A percentile compares a stretch with the other conserved stretches of the same genome.
These are phyloP conservation scores for Fusarium siculi DNA, from an alignment of 2,329 filamentous ascomycete species.

Conservation along the genomic window DNA sequence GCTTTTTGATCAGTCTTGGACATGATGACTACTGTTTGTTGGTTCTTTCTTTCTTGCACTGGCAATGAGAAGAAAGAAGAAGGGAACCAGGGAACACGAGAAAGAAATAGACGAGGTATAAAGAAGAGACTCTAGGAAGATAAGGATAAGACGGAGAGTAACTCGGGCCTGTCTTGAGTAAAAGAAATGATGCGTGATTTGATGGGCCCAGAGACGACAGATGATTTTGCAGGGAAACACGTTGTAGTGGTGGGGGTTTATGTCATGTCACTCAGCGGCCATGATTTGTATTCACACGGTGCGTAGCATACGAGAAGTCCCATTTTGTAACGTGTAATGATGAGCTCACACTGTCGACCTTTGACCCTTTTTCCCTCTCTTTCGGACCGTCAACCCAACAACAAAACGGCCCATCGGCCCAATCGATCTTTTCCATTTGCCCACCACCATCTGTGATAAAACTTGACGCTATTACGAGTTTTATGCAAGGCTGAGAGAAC, in stretches of 20 bases:
- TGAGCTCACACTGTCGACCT: conserved; percentile 2
- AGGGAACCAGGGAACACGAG: not conserved
- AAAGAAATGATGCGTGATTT: conserved; percentile 48
- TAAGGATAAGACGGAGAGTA: conserved; percentile 37
- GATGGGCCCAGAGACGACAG: conserved; percentile 35
- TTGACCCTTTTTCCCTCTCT: conserved; percentile 7
- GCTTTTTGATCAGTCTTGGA: conserved; percentile 68
- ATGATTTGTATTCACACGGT: conserved; percentile 29
- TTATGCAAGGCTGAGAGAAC: conserved; percentile 39
- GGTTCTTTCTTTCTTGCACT: conserved; percentile 10
- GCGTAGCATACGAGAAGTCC: fast-evolving
- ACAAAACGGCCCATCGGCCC: conserved; percentile 37
- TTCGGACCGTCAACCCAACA: conserved; percentile 38
- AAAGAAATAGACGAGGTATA: conserved; percentile 25
- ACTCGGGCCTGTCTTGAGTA: conserved; percentile 31
- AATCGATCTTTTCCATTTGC: conserved; percentile 39
- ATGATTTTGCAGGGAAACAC: conserved; percentile 42
- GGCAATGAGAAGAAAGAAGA: conserved; percentile 30
- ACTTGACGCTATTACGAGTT: conserved; percentile 28
- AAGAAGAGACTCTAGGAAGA: conserved; percentile 20
- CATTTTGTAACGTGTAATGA: conserved; percentile 13
- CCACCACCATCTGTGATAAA: conserved; percentile 24
- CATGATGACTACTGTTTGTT: conserved; percentile 52
- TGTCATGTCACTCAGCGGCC: conserved; percentile 40
- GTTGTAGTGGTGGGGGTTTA: conserved; percentile 42